phyloP scores from a whole-genome alignment of 768 basidiomycete species.

The Agaricus blazei region DNA sequence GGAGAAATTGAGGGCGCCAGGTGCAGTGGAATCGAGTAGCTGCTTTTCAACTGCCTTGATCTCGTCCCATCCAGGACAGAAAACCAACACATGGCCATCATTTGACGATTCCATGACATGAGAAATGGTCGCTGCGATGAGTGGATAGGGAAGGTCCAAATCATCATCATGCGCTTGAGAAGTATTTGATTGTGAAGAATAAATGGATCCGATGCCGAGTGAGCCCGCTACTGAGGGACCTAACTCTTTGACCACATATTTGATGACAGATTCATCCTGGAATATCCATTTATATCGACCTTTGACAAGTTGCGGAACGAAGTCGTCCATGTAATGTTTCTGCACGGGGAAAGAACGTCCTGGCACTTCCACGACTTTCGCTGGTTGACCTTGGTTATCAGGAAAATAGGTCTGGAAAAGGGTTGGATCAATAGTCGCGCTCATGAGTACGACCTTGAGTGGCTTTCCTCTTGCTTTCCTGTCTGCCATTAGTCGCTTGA shows the following conservation, averaged over 20 bases:
- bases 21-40: slow-evolving; percentile 43
- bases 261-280: slow-evolving; percentile 59
- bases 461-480: slow-evolving; percentile 65
- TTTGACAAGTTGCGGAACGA: slow-evolving; percentile 46
- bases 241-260: slow-evolving; percentile 70
- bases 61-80: slow-evolving; percentile 92
- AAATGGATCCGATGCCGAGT: slow-evolving; percentile 21
- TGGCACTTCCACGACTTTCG: slow-evolving; percentile 76
- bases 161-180: slow-evolving; percentile 35
- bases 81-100: slow-evolving; percentile 86
- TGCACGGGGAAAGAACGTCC: slow-evolving; percentile 89
- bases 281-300: slow-evolving; percentile 58
- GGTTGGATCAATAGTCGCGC: slow-evolving; percentile 88
- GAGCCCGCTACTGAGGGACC: slow-evolving; percentile 24
- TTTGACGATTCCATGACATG: slow-evolving; percentile 70
- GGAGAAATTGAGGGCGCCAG: slow-evolving; percentile 56
- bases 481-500: slow-evolving; percentile 77
- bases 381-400: slow-evolving; percentile 51
- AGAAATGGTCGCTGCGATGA: slow-evolving; percentile 77
- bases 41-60: slow-evolving; percentile 68
- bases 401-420: slow-evolving; percentile 89
- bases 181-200: slow-evolving; percentile 8
- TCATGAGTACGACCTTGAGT: slow-evolving; percentile 90
- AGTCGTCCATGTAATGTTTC: slow-evolving; percentile 78
- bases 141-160: slow-evolving; percentile 72